Evolutionary conservation across 441 rosid genomes (phyloP), one percentile per base, ranked within the genome.

Genomic region (Macaranga tanarius): DNA sequence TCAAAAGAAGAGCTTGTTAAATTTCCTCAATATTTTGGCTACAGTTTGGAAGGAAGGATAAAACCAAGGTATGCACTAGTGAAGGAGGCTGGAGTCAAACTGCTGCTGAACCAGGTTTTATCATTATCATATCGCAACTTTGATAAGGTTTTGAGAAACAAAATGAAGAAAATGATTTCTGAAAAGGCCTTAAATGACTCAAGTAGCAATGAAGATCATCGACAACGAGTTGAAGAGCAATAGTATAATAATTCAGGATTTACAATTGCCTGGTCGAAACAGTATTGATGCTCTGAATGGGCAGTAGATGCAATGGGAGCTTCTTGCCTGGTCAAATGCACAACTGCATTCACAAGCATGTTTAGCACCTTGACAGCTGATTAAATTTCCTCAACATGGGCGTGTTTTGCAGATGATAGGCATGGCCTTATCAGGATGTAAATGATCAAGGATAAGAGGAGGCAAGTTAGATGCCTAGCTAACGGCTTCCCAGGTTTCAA

Each of bases 41-140:
- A 76, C 75, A 79, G 85, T 69, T 76, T 81, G 78, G 84, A 79
- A 76, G 76, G 63, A 31, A 79, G 87, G 79, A 80, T 84, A 63
- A 84, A 76, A 68, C 87, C 85, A 16, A 77, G 87, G 79, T 80
- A 79, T 79, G 85, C 81, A 51, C 68, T 42, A 54, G 80, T 84
- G 68, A 78, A 74, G 82, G 83, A 78, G 55, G 47, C 70, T 59
- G 84, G 82, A 47, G 82, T 82, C 8, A 78, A 45, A 52, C 42
- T 84, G 69, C 69, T 80, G 69, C 79, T 82, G 71, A 81, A 77
- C 76, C 83, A 77, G 59, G 48, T 76, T 28, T 66, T 76, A 20
- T 65, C 79, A 16, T 47, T 76, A 22, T 76, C 79, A 42, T 66
- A 65, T 59, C 1, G 15, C 1, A 31, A 76, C 52, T 76, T 76